These are phyloP conservation scores for Schizosaccharomyces cryophilus DNA, from an alignment of 805 yeast genomes.

Conservation along the genomic window DNA sequence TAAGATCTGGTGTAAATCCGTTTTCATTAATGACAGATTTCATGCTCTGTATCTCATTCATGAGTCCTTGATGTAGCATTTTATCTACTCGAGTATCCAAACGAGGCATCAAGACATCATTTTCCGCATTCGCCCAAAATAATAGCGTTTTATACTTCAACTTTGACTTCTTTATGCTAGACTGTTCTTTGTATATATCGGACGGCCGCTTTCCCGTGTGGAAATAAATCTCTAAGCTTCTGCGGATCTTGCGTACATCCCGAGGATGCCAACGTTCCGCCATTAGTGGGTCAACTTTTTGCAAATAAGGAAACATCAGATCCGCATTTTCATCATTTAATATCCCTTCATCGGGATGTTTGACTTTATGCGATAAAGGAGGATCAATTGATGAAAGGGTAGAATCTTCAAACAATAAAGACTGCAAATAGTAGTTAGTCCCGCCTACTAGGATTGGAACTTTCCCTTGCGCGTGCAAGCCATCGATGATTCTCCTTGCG, in stretches of 20 bases:
- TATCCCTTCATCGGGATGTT: background rate
- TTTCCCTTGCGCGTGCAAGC: constrained; percentile 41
- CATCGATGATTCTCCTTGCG: constrained; percentile 26
- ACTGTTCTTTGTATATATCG: constrained; percentile 40
- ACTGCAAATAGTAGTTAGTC: constrained; percentile 50
- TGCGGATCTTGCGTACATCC: constrained; percentile 48
- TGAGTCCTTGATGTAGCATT: constrained; percentile 52
- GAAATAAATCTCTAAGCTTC: constrained; percentile 62
- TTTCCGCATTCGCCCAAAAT: constrained; percentile 62
- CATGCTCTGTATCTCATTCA: constrained; percentile 37
- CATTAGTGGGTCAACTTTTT: constrained; percentile 39
- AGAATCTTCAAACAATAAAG: background rate
- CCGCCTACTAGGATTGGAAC: constrained; percentile 85
- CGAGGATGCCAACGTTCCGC: constrained; percentile 77
- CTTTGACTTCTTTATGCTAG: background rate
- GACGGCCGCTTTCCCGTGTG: constrained; percentile 46
- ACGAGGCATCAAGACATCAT: constrained; percentile 30
- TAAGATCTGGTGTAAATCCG: constrained; percentile 24
- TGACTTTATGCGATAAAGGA: background rate
- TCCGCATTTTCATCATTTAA: background rate
- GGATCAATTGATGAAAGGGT: background rate
- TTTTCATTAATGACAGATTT: constrained; percentile 9
- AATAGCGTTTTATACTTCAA: constrained; percentile 20
- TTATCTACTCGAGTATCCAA: constrained; percentile 60
- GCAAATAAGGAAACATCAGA: constrained; percentile 18